Percentiles rank a stretch among this genome's conserved stretches.
These are phyloP conservation scores for Xylaria sp. DNA, from an alignment of 2,329 filamentous ascomycete genomes.

Conservation along the genomic window DNA sequence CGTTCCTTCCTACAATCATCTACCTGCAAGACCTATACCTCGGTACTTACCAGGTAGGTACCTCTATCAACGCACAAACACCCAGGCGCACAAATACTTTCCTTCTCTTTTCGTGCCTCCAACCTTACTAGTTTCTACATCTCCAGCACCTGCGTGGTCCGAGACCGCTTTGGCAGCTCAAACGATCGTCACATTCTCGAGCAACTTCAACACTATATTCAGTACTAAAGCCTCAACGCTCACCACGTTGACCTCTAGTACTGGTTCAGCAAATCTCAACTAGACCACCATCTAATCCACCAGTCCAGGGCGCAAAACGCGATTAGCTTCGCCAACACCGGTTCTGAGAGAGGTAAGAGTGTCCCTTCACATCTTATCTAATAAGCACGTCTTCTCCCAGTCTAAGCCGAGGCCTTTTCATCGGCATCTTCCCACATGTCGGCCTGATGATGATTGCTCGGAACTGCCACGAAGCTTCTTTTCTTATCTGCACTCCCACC, in stretches of 20 bases:
- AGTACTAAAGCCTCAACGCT: neutral
- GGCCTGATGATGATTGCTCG: neutral
- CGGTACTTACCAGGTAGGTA: neutral
- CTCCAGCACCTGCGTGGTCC: neutral
- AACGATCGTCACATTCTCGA: neutral
- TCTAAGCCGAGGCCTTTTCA: neutral
- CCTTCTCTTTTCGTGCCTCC: neutral
- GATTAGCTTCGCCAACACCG: neutral
- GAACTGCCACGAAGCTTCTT: neutral
- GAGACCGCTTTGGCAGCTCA: neutral
- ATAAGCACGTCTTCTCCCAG: neutral
- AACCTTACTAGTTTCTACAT: neutral
- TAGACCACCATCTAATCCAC: neutral
- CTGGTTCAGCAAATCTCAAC: neutral
- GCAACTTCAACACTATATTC: neutral
- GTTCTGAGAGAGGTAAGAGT: conserved; percentile 7
- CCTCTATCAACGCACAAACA: neutral
- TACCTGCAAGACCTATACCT: neutral
- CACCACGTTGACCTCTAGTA: neutral
- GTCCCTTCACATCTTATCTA: neutral
- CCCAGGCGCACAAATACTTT: neutral
- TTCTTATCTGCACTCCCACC: neutral
- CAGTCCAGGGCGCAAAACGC: neutral
- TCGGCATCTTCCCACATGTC: neutral
- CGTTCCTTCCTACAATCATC: neutral